Evolutionary conservation across 805 yeast genomes (phyloP), one percentile per base, ranked within the genome.

Genomic region (Kuraishia floccosa): DNA sequence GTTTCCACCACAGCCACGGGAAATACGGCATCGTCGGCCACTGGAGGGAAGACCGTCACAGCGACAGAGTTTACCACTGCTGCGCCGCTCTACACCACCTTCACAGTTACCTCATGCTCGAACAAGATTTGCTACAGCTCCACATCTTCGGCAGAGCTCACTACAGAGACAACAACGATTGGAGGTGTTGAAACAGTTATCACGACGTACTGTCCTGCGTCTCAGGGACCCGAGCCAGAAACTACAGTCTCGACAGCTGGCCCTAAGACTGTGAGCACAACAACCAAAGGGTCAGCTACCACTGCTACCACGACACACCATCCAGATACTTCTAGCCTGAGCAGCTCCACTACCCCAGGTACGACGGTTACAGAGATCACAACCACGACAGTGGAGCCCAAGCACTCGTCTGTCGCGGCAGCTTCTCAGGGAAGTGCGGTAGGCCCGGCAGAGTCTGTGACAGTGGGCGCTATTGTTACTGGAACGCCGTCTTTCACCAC

Each of bases 121-220:
- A 39, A 35, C 11, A 30, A 40, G 15, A 30, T 28, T 15, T 47
- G 52, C 32, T 25, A 40, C 4, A 31, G 22, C 12, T 18, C 14
- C n/a, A 21, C 34, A n/a, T 29, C 35, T 17, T 27, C 38, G 4
- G 35, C 39, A 15, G 35, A 31, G 24, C 21, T 36, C 23, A 32
- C 40, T 4, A 34, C 39, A 2, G 29, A 30, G 13, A 35, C 39
- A 11, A 36, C 39, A n/a, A 40, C 43, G 8, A 29, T 30, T 12
- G 30, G 32, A 21, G 40, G 43, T 17, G 33, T 38, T 5, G 39
- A 30, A 5, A 42, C 45, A 27, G 28, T 31, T 13, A 38, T 32
- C 32, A 39, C 44, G 8, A 43, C 52, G 3, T 40, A 37, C 32
- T 40, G 47, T 28, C 50, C 50, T 28, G 27, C 30, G 12, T n/a